Base-by-base conservation (phyloP, 2,329 filamentous ascomycete species). In the Talaromyces sp. region DNA sequence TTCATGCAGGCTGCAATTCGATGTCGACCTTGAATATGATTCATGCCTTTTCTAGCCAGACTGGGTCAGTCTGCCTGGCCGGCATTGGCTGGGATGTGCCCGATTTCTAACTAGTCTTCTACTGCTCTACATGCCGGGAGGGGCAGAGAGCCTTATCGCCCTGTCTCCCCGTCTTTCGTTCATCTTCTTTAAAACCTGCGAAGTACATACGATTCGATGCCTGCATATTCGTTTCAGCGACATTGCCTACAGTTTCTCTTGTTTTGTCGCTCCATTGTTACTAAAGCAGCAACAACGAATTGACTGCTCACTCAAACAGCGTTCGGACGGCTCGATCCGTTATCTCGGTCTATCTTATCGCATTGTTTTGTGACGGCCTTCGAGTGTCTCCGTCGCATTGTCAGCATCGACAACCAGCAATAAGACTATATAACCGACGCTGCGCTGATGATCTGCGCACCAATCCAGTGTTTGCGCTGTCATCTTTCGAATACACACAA, bases 101-200 rank as follows among this genome's bases (percentile, higher is more conserved):
- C 41, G 45, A 39, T 35, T 62, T 56, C 14, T 62, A 47, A 56
- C 61, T 47, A 39, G 60, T 56, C 60, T 45, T n/a, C 9, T 31
- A 10, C 19, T 56, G 49, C 35, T n/a, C 9, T 31, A 10, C 19
- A 56, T 14, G n/a, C 33, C 19, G 47, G 33, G 63, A 64, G 63
- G 63, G 63, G 63, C 63, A 60, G 47, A 47, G 27, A 39, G 47
- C 61, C 49, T 57, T 57, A 57, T 63, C 61, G 50, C 31, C 52
- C 49, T 54, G 10, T 31, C 39, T 35, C 22, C 49, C 22, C 41
- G 24, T 39, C 31, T 50, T 33, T 61, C 59, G 11, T 61, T 22
- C 24, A 31, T 62, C 41, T 45, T 41, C 47, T 62, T 31, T 41
- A 39, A 22, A 19, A 37, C 31, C 52, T 24, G 52, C 52, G 37